Conservation (phyloP, 2,329 filamentous ascomycete species). For the Ophiosphaerella korrae region DNA sequence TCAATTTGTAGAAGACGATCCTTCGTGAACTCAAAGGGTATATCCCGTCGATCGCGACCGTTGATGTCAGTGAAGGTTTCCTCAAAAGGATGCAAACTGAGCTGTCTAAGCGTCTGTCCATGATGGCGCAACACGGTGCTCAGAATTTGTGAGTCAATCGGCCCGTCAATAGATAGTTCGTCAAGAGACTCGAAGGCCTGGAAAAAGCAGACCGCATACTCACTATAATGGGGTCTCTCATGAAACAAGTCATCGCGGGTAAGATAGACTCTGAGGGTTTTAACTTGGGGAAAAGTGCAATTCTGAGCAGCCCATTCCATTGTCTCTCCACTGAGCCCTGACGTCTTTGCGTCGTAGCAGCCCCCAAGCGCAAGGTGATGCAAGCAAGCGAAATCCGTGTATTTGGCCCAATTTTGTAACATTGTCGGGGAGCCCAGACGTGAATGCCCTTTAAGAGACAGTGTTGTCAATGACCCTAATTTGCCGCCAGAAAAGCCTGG, state of each 20-base stretch:
- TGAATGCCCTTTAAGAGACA: slow-evolving; percentile 15
- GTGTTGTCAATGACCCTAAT: slow-evolving; percentile 20
- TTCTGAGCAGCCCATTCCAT: slow-evolving; percentile 22
- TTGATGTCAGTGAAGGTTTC: not conserved
- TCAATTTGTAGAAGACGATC: slow-evolving; percentile 18
- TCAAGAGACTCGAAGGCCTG: slow-evolving; percentile 18
- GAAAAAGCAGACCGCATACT: slow-evolving; percentile 24
- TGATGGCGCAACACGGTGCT: slow-evolving; percentile 15
- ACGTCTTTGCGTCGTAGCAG: not conserved
- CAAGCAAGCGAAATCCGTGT: slow-evolving; percentile 23
- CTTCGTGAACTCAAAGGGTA: slow-evolving; percentile 21
- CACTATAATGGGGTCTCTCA: slow-evolving; percentile 22
- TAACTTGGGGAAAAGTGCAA: slow-evolving; percentile 13
- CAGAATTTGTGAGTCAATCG: slow-evolving; percentile 16
- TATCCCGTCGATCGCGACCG: slow-evolving; percentile 12
- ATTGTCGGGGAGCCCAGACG: not conserved
- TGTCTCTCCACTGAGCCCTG: slow-evolving; percentile 17
- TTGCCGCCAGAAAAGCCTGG: slow-evolving; percentile 11
- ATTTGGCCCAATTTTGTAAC: slow-evolving; percentile 17
- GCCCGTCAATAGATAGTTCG: slow-evolving; percentile 16
- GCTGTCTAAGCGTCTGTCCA: slow-evolving; percentile 17
- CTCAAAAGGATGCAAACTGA: slow-evolving; percentile 13
- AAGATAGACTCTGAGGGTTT: slow-evolving; percentile 15
- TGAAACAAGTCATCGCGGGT: slow-evolving; percentile 13
- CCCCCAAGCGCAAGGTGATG: slow-evolving; percentile 19